Evolutionary conservation across 371 early-diverging fungal genomes (phyloP), one percentile per base, ranked within the genome.

Genomic region (Mycotypha africana): DNA sequence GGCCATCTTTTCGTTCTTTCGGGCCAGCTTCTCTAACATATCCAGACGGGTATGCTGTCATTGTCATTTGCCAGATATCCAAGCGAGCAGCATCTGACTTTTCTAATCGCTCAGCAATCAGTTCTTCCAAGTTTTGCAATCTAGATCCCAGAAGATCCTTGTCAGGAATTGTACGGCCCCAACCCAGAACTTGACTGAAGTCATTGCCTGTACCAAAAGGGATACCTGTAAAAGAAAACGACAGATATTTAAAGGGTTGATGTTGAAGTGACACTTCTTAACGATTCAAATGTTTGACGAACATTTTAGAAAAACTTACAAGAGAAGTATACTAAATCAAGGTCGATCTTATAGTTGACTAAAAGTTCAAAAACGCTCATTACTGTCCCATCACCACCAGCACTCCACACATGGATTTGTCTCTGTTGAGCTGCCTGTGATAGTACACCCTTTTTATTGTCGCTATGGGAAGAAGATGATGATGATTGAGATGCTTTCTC

Each of bases 201-300:
- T 82, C 82, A 51, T 82, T 82, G 30, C 82, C 82, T 2, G 82
- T 82, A 37, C 82, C 82, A 47, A 82, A 82, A 2, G 82, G 82
- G 34, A 80, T 80, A 48, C 70, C 70, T 70, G 15, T 14, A 33
- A 9, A 11, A 15, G 7, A 33, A 8, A 33, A 26, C 16, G 3
- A 30, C 9, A n/a, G n/a, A 39, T 17, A n/a, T n/a, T 20, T 30
- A 15, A 12, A n/a, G 15, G 23, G 2, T 4, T 33, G 22, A 16
- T 35, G 1, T 31, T 14, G 6, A 11, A 22, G 15, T 14, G 12
- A 15, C 5, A 28, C n/a, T n/a, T n/a, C n/a, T 28, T 28, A 28
- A 28, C 11, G 11, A 5, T 28, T 28, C 11, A 5, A 8, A 11
- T 28, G 5, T 11, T 28, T 28, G 8, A 11, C 11, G 5, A 8